A percentile compares a stretch with the other conserved stretches of the same genome.
These are phyloP conservation scores for Daldinia childiae DNA, from an alignment of 495 filamentous ascomycete genomes.

Conservation along the genomic window DNA sequence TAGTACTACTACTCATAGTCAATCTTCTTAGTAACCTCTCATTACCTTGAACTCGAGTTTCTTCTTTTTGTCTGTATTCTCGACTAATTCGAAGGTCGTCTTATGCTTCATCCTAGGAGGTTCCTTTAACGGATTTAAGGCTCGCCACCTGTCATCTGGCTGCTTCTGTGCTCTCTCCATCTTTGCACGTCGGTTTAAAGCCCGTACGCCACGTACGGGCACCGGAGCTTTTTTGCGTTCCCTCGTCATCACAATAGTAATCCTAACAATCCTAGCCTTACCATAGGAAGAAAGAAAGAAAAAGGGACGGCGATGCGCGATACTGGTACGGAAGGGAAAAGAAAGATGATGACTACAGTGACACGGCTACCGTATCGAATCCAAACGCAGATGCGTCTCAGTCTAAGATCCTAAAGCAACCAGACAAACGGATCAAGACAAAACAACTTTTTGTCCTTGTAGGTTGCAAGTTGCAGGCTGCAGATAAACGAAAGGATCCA, in stretches of 20 bases:
- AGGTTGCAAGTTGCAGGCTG: conserved; percentile 9
- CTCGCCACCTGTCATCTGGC: conserved; percentile 36
- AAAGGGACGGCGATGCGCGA: conserved; percentile 11
- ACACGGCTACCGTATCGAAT: conserved; percentile 41
- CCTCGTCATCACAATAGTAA: conserved; percentile 44
- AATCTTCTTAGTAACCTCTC: conserved; percentile 20
- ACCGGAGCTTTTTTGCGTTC: conserved; percentile 46
- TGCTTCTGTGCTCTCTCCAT: conserved; percentile 37
- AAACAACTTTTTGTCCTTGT: conserved; percentile 28
- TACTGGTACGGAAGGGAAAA: conserved; percentile 36
- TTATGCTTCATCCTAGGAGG: conserved; percentile 58
- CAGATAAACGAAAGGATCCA: conserved; percentile 9
- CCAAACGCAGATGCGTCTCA: conserved; percentile 22
- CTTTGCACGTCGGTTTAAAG: conserved; percentile 39
- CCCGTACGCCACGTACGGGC: conserved; percentile 32
- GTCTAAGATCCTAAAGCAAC: conserved; percentile 17
- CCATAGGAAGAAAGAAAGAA: conserved; percentile 37
- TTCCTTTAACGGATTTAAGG: conserved; percentile 44
- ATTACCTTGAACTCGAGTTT: conserved; percentile 62
- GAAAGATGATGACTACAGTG: conserved; percentile 35
- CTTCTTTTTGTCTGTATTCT: conserved; percentile 66
- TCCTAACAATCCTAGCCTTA: conserved; percentile 47
- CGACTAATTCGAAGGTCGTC: conserved; percentile 63
- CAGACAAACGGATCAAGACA: conserved; percentile 22
- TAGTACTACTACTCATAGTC: conserved; percentile 32